Base-by-base conservation (phyloP, 202 grass and related monocot genomes). In the Digitaria exilis region DNA sequence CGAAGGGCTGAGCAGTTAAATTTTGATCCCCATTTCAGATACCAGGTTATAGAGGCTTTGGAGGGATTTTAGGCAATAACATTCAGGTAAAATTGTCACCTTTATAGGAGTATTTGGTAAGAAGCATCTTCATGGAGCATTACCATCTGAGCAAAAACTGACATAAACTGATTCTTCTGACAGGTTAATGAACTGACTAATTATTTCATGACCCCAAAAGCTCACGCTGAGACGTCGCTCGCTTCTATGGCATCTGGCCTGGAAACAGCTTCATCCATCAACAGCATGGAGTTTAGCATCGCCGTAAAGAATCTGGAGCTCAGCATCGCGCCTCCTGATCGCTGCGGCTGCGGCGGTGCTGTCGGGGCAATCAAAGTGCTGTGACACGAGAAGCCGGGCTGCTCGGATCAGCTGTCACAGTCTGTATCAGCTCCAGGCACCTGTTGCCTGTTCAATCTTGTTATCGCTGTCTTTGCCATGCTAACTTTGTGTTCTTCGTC, bases 211-310 rank as follows among this genome's bases (percentile, higher is more conserved):
- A 34, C 16, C 12, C 10, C 79, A n/a, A 79, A 68, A 42, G n/a
- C 7, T 31, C 60, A 35, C 14, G 4, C 7, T 6, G 78, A 71
- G 25, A 73, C 71, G 15, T 85, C 86, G 45, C 54, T 87, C 18
- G 61, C 87, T 46, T 58, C 82, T 69, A 89, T 83, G 85, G 39
- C 57, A 16, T 39, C 60, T 29, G 71, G 66, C 65, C 73, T 87
- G 30, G 82, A 87, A 39, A 69, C 81, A 18, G 35, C 81, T 11
- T 57, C 88, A 1, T 78, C 79, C 19, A 9, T 48, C 87, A 82
- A 26, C 85, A 84, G 57, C 59, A 69, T 92, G 63, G 80, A 95
- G 29, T 85, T 92, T 17, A 90, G 81, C 81, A 94, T 94, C 26
- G 84, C 76, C 9, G 57, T 55, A 75, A 86, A 71, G 81, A 85